phyloP scores from a whole-genome alignment of 2,329 filamentous ascomycete genomes.

The Davidsoniella eucalypti region DNA sequence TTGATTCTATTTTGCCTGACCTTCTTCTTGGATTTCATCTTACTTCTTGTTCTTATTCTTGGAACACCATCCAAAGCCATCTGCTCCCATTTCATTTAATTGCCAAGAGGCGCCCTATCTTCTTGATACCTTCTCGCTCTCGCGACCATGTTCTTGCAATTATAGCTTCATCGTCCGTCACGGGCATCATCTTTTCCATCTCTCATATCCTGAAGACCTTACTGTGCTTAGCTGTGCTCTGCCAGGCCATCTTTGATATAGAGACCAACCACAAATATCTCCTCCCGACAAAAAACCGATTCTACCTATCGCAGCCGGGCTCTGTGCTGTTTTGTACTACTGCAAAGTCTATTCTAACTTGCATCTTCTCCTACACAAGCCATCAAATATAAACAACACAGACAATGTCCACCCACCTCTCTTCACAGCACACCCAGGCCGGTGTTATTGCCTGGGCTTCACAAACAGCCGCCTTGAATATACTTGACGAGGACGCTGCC shows the following conservation, averaged over 20 bases:
- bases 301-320: background rate
- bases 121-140: conserved; percentile 4
- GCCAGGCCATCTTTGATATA: background rate
- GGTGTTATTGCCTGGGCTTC: conserved; percentile 11
- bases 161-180: conserved; percentile 11
- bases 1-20: background rate
- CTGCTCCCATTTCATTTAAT: background rate
- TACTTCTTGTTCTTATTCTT: background rate
- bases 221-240: background rate
- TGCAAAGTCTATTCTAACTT: background rate
- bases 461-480: conserved; percentile 9
- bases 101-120: conserved; percentile 9
- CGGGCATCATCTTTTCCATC: conserved; percentile 6
- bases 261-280: background rate
- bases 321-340: background rate
- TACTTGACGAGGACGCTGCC: conserved; percentile 12
- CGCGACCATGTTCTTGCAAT: conserved; percentile 11
- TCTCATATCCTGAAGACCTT: background rate
- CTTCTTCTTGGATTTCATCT: conserved; percentile 8
- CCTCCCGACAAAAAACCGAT: background rate
- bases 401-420: conserved; percentile 9
- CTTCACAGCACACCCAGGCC: conserved; percentile 4
- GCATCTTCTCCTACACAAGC: background rate
- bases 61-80: background rate
- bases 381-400: too few species aligned